Conservation (phyloP, 2,329 filamentous ascomycete genomes). For the Ascochyta lentis region DNA sequence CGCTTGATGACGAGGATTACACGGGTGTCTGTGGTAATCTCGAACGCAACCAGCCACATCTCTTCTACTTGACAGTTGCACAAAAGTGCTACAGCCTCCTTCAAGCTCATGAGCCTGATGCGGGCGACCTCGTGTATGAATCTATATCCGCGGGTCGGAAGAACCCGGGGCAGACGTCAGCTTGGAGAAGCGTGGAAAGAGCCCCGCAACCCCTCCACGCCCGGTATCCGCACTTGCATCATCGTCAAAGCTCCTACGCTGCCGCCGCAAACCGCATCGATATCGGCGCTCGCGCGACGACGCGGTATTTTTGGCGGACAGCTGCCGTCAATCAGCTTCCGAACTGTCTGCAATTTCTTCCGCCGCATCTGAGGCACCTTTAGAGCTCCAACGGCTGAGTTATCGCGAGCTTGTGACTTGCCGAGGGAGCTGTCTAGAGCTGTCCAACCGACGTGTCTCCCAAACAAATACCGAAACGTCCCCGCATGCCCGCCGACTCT, state of each 20-base stretch:
- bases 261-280: conserved; percentile 38
- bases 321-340: conserved; percentile 19
- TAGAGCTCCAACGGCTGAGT: conserved; percentile 13
- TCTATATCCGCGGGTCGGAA: conserved; percentile 39
- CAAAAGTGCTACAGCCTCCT: not conserved
- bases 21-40: not conserved
- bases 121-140: not conserved
- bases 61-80: not conserved
- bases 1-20: not conserved
- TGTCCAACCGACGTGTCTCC: conserved; percentile 33
- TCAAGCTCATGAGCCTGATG: conserved; percentile 5
- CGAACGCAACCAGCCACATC: not conserved
- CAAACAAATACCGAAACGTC: conserved; percentile 44
- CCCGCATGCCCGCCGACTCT: conserved; percentile 47
- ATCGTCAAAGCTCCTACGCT: conserved; percentile 26
- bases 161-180: conserved; percentile 29
- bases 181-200: conserved; percentile 10
- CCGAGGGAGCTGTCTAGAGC: conserved; percentile 36
- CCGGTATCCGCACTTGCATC: conserved; percentile 27
- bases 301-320: conserved; percentile 9
- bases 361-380: conserved; percentile 6
- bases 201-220: conserved; percentile 27
- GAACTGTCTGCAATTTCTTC: conserved; percentile 10
- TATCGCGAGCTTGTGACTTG: conserved; percentile 42
- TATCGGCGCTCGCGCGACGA: conserved; percentile 12